A percentile compares a stretch with the other conserved stretches of the same genome.
phyloP scores from a whole-genome alignment of 805 yeast genomes.

The Metschnikowia noctiluminum region DNA sequence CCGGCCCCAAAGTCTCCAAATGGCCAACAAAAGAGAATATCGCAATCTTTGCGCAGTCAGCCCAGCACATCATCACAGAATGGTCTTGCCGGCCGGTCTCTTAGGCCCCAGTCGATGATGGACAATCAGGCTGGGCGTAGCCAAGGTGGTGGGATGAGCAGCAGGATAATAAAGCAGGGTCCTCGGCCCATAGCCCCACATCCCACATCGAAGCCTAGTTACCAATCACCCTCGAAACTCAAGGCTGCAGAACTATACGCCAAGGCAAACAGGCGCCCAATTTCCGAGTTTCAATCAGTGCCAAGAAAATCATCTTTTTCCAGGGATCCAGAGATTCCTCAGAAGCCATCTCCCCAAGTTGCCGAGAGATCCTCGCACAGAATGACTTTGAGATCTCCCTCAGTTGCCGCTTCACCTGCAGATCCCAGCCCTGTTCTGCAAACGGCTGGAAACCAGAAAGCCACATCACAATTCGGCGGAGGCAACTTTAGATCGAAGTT shows the following conservation, averaged over 20 bases:
- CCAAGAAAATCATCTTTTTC: constrained; percentile 56
- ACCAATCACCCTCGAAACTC: constrained; percentile 37
- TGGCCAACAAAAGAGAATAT: constrained; percentile 19
- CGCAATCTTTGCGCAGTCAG: constrained; percentile 29
- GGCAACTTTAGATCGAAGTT: constrained; percentile 49
- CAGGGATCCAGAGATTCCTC: constrained; percentile 27
- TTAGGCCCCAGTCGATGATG: constrained; percentile 34
- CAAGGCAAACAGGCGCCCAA: constrained; percentile 45
- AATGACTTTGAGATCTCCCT: constrained; percentile 9
- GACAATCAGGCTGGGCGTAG: constrained; percentile 4
- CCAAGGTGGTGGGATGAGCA: constrained; percentile 26
- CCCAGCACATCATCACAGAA: constrained; percentile 17
- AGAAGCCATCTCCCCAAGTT: background rate
- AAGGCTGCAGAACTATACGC: constrained; percentile 55
- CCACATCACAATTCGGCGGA: background rate
- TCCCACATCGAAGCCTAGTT: constrained; percentile 37
- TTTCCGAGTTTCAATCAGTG: constrained; percentile 37
- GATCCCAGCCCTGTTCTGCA: background rate
- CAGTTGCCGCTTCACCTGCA: background rate
- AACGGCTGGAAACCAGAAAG: background rate
- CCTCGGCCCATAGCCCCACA: constrained; percentile 35
- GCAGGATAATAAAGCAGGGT: constrained; percentile 23
- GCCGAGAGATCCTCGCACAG: constrained; percentile 6
- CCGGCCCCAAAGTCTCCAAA: constrained; percentile 8
- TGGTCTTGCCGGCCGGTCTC: constrained; percentile 25